Conservation (phyloP, 371 early-diverging fungal genomes). For the Mucor plumbeus region DNA sequence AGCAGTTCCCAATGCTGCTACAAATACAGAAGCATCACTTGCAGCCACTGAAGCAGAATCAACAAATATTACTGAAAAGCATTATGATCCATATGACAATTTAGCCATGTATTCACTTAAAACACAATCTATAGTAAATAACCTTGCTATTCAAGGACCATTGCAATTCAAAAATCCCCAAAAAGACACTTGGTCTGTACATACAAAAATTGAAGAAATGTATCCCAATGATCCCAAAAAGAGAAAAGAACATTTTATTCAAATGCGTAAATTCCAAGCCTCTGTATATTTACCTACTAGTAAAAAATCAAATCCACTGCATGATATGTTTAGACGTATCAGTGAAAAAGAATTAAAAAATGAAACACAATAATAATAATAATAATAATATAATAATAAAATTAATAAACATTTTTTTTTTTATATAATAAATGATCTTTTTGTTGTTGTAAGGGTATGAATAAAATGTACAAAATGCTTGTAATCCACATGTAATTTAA, state of each 20-base stretch:
- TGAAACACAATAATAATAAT: neutral
- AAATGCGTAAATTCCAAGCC: slow-evolving; percentile 32
- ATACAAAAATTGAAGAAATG: slow-evolving; percentile 17
- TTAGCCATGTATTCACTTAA: slow-evolving; percentile 32
- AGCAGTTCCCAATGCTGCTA: slow-evolving; percentile 23
- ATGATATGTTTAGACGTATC: slow-evolving; percentile 19
- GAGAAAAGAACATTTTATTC: slow-evolving; percentile 16
- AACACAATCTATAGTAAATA: slow-evolving; percentile 35
- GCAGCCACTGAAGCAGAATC: slow-evolving; percentile 11
- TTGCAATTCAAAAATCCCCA: slow-evolving; percentile 15
- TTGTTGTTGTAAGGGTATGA: neutral
- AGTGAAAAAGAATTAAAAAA: slow-evolving; percentile 21
- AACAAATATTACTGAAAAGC: neutral
- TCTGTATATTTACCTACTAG: slow-evolving; percentile 9
- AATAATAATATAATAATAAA: no score
- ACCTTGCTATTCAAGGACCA: slow-evolving; percentile 14
- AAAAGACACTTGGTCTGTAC: slow-evolving; percentile 31
- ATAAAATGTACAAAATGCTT: slow-evolving; percentile 13
- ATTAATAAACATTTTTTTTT: neutral
- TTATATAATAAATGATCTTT: neutral
- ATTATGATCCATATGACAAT: slow-evolving; percentile 20
- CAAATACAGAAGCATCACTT: neutral
- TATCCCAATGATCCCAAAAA: neutral
- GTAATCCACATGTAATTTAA: neutral
- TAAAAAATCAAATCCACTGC: slow-evolving; percentile 9